These are phyloP conservation scores for Eugenia klotzschiana DNA, from an alignment of 441 rosid genomes.

Conservation along the genomic window DNA sequence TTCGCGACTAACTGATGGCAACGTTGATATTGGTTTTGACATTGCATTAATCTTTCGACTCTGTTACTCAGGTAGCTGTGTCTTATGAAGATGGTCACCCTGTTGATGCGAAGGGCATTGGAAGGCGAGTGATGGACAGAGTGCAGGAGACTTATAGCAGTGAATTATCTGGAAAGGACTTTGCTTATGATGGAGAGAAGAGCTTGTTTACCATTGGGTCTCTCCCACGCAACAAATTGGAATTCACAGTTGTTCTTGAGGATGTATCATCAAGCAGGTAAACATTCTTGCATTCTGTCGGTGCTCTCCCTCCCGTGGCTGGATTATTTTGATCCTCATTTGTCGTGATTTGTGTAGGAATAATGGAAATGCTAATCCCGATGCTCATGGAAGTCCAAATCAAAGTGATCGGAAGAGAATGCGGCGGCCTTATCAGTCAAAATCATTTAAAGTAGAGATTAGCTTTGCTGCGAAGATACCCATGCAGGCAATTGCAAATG, in stretches of 20 bases:
- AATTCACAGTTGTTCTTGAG: slow-evolving; percentile 39
- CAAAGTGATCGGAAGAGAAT: slow-evolving; percentile 27
- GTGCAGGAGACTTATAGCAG: slow-evolving; percentile 33
- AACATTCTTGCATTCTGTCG: background rate
- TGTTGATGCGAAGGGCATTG: slow-evolving; percentile 35
- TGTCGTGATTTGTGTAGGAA: slow-evolving; percentile 3
- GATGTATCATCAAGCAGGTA: slow-evolving; percentile 32
- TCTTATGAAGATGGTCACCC: slow-evolving; percentile 43
- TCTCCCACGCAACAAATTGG: slow-evolving; percentile 33
- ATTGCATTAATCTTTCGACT: background rate
- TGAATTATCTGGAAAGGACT: slow-evolving; percentile 26
- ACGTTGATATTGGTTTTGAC: background rate
- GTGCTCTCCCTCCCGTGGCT: background rate
- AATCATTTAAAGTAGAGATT: slow-evolving; percentile 30
- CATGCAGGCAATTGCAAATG: slow-evolving; percentile 35
- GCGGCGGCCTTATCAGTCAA: slow-evolving; percentile 19
- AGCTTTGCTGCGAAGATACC: slow-evolving; percentile 38
- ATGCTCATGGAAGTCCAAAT: background rate
- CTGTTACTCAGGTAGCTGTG: slow-evolving; percentile 24
- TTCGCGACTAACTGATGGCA: background rate
- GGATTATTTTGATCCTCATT: background rate
- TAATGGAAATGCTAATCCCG: slow-evolving; percentile 6
- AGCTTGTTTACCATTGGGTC: slow-evolving; percentile 33
- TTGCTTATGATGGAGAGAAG: slow-evolving; percentile 59
- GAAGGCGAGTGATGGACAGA: slow-evolving; percentile 32